Percentiles rank a stretch among this genome's conserved stretches.
phyloP scores from a whole-genome alignment of 148 eudicot species.

The Fagopyrum tataricum region DNA sequence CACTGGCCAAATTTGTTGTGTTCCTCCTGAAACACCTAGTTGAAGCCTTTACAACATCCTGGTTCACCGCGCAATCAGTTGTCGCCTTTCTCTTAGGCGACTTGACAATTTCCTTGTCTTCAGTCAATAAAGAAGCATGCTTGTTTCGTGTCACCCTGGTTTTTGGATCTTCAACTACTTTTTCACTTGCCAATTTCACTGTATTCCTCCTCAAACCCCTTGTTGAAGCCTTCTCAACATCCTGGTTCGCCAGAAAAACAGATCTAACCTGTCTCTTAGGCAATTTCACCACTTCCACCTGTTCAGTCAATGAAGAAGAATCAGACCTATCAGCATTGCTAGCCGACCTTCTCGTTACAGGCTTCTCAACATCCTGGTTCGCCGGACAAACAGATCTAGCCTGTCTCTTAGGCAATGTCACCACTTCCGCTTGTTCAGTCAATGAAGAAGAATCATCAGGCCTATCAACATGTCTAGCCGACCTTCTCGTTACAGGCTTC shows the following conservation, averaged over 20 bases:
- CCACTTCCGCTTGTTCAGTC: slow-evolving; percentile 6
- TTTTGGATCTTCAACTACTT: neutral
- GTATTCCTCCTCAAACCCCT: neutral
- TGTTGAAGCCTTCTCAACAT: neutral
- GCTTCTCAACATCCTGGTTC: neutral
- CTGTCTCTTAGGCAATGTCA: neutral
- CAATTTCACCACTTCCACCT: slow-evolving; percentile 6
- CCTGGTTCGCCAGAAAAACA: neutral
- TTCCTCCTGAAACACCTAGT: neutral
- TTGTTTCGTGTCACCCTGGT: neutral
- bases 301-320: slow-evolving; percentile 2
- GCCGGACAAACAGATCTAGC: neutral
- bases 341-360: neutral
- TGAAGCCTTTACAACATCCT: neutral
- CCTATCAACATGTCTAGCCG: slow-evolving; percentile 14
- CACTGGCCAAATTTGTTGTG: neutral
- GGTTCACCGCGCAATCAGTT: neutral
- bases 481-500: slow-evolving; percentile 9
- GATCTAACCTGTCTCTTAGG: neutral
- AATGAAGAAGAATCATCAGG: slow-evolving; percentile 8
- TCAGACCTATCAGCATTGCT: slow-evolving; percentile 12
- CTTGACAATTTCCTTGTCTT: neutral
- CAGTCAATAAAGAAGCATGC: neutral
- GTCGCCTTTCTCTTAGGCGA: neutral
- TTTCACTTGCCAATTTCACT: neutral